Evolutionary conservation across 2,329 filamentous ascomycete genomes (phyloP).

Genomic region (Ascochyta koolunga): DNA sequence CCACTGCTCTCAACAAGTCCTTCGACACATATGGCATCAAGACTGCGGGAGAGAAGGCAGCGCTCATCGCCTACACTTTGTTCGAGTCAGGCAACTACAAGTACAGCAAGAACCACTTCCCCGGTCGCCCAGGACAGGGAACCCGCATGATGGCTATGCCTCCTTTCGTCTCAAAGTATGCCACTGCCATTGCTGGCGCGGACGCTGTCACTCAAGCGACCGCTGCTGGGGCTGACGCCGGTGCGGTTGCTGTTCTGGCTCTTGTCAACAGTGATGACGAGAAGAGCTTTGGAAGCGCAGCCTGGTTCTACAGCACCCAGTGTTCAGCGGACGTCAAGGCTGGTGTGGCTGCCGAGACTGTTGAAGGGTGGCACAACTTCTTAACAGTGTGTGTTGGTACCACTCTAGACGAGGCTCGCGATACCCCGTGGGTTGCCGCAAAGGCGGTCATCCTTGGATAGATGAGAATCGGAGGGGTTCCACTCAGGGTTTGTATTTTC

Average conservation of each 20-base stretch:
- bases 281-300: conserved; percentile 62
- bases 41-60: conserved; percentile 67
- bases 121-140: conserved; percentile 70
- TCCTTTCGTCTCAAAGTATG: conserved; percentile 62
- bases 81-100: conserved; percentile 73
- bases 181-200: conserved; percentile 51
- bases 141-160: conserved; percentile 71
- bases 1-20: conserved; percentile 60
- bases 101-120: conserved; percentile 72
- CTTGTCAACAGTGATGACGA: conserved; percentile 56
- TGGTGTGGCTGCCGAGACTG: conserved; percentile 54
- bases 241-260: conserved; percentile 53
- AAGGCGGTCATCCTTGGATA: conserved; percentile 20
- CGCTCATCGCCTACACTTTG: conserved; percentile 71
- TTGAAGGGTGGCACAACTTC: conserved; percentile 60
- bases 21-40: conserved; percentile 65
- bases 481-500: background rate
- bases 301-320: conserved; percentile 66
- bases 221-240: conserved; percentile 43
- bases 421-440: conserved; percentile 58
- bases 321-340: conserved; percentile 55
- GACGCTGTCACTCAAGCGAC: conserved; percentile 40
- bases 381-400: conserved; percentile 62
- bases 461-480: background rate
- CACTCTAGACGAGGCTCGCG: conserved; percentile 52